Percentiles rank a stretch among this genome's conserved stretches.
phyloP scores from a whole-genome alignment of 2,329 filamentous ascomycete species.

The Colletotrichum tamarilloi region DNA sequence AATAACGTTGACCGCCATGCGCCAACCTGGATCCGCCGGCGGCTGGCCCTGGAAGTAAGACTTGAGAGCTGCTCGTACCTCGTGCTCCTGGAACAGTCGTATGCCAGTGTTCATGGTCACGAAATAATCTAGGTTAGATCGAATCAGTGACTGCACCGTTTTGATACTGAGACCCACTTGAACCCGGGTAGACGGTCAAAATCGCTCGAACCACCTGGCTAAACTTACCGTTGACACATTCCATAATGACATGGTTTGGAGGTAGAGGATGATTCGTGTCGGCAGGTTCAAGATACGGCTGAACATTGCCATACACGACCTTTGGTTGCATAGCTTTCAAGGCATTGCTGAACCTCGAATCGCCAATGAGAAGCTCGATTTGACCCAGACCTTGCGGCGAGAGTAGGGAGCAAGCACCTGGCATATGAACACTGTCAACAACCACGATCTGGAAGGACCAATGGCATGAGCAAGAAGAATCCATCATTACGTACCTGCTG shows the following conservation, averaged over 20 bases:
- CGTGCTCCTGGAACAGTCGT: conserved; percentile 23
- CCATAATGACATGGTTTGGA: conserved; percentile 30
- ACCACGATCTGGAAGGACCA: not conserved
- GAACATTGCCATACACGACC: not conserved
- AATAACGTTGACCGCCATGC: conserved; percentile 26
- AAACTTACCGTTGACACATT: conserved; percentile 25
- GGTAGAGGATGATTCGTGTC: conserved; percentile 26
- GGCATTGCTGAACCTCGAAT: conserved; percentile 20
- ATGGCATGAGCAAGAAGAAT: not conserved
- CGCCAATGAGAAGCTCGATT: conserved; percentile 30
- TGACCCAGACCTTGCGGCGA: conserved; percentile 14
- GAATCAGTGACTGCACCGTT: not conserved
- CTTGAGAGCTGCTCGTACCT: conserved; percentile 18
- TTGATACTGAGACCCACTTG: not conserved
- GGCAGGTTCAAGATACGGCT: conserved; percentile 12
- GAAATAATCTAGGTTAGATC: conserved; percentile 1
- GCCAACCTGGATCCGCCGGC: conserved; percentile 19
- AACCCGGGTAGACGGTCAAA: not conserved
- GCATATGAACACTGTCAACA: not conserved
- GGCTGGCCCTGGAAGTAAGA: conserved; percentile 28
- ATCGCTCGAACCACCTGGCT: not conserved
- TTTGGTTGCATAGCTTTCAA: not conserved
- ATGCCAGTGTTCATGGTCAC: conserved; percentile 5
- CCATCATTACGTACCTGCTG: conserved; percentile 14
- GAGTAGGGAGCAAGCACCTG: conserved; percentile 29